Conservation (phyloP, 75 land plant species). For the Cupressus sempervirens region DNA sequence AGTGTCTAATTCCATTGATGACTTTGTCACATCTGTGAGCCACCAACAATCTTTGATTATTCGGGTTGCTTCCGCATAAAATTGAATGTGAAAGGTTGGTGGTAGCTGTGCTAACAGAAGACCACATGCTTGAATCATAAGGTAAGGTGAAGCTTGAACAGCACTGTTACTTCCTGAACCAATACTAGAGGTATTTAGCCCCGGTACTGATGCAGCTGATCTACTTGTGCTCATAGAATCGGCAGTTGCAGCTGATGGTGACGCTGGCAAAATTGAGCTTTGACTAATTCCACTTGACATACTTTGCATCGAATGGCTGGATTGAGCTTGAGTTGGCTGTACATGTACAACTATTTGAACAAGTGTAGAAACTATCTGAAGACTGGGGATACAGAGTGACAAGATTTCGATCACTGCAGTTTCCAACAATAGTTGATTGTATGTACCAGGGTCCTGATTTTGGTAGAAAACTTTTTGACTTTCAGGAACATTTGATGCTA, state of each 20-base stretch:
- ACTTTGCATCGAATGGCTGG: slow-evolving; percentile 43
- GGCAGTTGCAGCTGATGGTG: slow-evolving; percentile 71
- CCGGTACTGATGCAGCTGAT: slow-evolving; percentile 37
- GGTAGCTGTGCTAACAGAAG: slow-evolving; percentile 94
- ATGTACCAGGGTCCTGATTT: slow-evolving; percentile 95
- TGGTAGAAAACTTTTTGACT: slow-evolving; percentile 86
- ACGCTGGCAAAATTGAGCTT: slow-evolving; percentile 63
- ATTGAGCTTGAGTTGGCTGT: slow-evolving; percentile 61
- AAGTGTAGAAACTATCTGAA: slow-evolving; percentile 77
- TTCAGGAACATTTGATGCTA: slow-evolving; percentile 51
- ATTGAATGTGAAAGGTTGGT: slow-evolving; percentile 72
- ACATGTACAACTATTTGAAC: slow-evolving; percentile 82
- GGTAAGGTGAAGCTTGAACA: slow-evolving; percentile 61
- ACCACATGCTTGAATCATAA: slow-evolving; percentile 98
- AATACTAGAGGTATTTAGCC: slow-evolving; percentile 43
- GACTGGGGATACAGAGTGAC: slow-evolving; percentile 65
- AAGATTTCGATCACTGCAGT: slow-evolving; percentile 96
- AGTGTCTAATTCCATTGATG: slow-evolving; percentile 68
- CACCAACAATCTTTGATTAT: slow-evolving; percentile 96
- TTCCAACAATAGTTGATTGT: slow-evolving; percentile 87
- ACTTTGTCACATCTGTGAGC: slow-evolving; percentile 75
- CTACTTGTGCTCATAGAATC: slow-evolving; percentile 52
- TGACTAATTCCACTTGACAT: slow-evolving; percentile 29
- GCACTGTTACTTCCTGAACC: slow-evolving; percentile 54
- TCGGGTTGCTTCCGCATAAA: slow-evolving; percentile 81